Evolutionary conservation across 148 eudicot genomes (phyloP).

Genomic region (Rhododendron ovatum): DNA sequence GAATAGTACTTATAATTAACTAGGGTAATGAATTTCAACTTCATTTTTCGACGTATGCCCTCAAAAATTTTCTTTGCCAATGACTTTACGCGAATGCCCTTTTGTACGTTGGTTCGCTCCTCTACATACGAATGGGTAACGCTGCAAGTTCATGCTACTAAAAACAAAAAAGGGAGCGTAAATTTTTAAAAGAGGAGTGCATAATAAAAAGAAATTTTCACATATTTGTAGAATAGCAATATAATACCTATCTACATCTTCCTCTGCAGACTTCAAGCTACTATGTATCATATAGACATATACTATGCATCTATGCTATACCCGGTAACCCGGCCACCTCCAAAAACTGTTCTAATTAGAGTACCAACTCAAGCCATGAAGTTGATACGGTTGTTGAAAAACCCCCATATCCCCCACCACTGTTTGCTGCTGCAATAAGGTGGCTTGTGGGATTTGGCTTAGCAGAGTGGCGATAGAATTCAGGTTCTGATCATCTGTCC

Average conservation of each 20-base stretch:
- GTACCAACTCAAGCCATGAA: slow-evolving; percentile 44
- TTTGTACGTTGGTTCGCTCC: too few relatives aligned
- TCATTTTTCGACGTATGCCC: not conserved
- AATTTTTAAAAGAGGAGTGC: too few relatives aligned
- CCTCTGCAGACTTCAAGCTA: not conserved
- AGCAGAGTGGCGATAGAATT: slow-evolving; percentile 26
- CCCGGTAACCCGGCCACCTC: not conserved
- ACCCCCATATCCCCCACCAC: not conserved
- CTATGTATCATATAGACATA: not conserved
- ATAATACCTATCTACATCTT: not conserved
- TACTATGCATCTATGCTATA: not conserved
- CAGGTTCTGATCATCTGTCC: not conserved
- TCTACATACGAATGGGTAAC: too few relatives aligned
- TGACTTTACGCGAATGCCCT: too few relatives aligned
- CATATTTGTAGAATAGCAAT: not conserved
- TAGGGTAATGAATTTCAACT: not conserved
- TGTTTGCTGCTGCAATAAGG: slow-evolving; percentile 22
- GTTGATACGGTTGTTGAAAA: slow-evolving; percentile 31
- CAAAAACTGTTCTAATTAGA: slow-evolving; percentile 14
- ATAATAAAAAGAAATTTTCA: not conserved
- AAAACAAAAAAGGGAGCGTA: too few relatives aligned
- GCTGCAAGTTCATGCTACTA: too few relatives aligned
- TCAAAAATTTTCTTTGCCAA: too few relatives aligned
- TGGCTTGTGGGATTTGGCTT: slow-evolving; percentile 26
- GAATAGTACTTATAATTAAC: too few relatives aligned